Percentiles rank a stretch among this genome's conserved stretches.
Conservation (phyloP, 1,284 basidiomycete genomes). For the Moniliophthora roreri region DNA sequence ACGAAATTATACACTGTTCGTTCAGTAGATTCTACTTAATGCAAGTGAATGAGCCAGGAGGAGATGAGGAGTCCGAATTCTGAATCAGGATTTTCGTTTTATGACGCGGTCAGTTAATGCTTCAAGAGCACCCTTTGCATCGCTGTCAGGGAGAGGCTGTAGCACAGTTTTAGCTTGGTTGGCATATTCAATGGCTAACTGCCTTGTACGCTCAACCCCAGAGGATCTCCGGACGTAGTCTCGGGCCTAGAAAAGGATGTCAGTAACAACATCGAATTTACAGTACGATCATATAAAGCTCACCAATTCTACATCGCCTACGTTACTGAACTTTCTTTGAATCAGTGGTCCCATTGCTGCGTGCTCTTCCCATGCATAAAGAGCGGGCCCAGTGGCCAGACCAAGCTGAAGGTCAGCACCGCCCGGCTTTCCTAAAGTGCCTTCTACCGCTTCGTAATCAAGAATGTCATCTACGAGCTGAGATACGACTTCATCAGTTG, state of each 20-base stretch:
- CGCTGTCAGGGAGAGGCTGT: conserved; percentile 77
- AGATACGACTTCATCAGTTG: conserved; percentile 9
- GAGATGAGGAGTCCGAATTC: background rate
- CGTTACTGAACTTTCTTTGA: conserved; percentile 1
- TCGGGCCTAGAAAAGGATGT: conserved; percentile 53
- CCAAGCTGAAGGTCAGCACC: conserved; percentile 88
- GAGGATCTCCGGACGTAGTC: conserved; percentile 74
- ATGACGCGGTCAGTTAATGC: conserved; percentile 2
- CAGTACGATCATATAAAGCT: conserved; percentile 23
- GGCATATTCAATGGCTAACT: conserved; percentile 79
- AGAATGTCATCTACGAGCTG: conserved; percentile 90
- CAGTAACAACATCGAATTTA: conserved; percentile 4
- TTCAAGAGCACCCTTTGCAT: conserved; percentile 69
- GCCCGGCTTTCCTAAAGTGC: conserved; percentile 80
- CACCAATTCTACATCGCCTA: conserved; percentile 85
- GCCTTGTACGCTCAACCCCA: conserved; percentile 78
- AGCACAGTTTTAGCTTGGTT: conserved; percentile 76
- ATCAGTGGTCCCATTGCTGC: conserved; percentile 68
- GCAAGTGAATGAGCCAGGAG: too few relatives aligned
- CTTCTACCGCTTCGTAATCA: conserved; percentile 74
- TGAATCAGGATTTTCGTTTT: background rate
- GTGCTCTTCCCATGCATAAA: conserved; percentile 95
- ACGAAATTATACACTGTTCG: background rate
- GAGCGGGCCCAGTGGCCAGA: conserved; percentile 86
- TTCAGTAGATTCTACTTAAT: background rate